A percentile compares a stretch with the other conserved stretches of the same genome.
phyloP scores from a whole-genome alignment of 2,329 filamentous ascomycete species.

The Trichophyton schoenleinii region DNA sequence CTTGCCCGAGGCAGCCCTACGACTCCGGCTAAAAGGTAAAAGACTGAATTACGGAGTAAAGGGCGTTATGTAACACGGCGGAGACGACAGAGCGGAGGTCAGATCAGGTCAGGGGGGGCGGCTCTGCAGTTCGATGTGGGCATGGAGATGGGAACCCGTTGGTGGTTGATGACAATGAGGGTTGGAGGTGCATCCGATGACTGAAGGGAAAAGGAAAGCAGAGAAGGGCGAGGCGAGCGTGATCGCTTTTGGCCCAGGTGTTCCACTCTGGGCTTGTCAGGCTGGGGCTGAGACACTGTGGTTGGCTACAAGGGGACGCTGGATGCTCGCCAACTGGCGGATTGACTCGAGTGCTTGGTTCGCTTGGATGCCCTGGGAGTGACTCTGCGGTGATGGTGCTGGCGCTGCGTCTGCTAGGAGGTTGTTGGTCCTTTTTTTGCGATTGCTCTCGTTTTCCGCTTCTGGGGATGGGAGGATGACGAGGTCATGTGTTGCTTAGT shows the following conservation, averaged over 20 bases:
- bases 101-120: not conserved
- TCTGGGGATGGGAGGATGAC: not conserved
- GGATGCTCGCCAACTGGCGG: not conserved
- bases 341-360: not conserved
- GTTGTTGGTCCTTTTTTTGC: not conserved
- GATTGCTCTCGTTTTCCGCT: not conserved
- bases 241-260: not conserved
- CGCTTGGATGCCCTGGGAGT: too few species aligned
- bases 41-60: not conserved
- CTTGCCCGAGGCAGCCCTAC: constrained; percentile 61
- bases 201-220: not conserved
- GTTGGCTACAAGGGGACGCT: not conserved
- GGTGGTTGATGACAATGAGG: not conserved
- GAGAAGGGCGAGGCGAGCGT: not conserved
- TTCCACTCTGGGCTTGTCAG: not conserved
- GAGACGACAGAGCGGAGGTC: not conserved
- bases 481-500: constrained; percentile 1
- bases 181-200: constrained; percentile 3
- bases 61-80: constrained; percentile 1
- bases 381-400: not conserved
- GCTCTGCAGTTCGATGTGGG: not conserved
- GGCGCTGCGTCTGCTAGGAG: too few species aligned
- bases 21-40: constrained; percentile 7
- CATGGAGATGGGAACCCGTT: not conserved
- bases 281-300: not conserved